Conservation (phyloP, 352 stramenopile genomes). For the Globisporangium parvum region DNA sequence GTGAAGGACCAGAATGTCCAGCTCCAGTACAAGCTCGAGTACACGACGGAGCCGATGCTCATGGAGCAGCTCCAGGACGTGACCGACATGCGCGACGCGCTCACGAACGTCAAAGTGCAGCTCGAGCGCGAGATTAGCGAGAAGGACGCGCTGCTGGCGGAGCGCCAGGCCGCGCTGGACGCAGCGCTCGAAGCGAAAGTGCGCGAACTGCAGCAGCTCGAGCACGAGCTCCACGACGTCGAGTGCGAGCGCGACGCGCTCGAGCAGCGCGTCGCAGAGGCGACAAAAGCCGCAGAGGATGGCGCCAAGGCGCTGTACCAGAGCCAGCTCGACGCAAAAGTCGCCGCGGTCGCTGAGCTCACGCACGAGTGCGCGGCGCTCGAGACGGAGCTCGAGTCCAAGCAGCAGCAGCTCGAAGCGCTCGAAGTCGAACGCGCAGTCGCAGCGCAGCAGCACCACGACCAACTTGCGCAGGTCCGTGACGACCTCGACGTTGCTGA, state of each 20-base stretch:
- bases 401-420: conserved; percentile 25
- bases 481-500: conserved; percentile 4
- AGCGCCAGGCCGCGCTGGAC: conserved; percentile 27
- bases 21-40: conserved; percentile 82
- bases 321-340: conserved; percentile 32
- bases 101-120: conserved; percentile 64
- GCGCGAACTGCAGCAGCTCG: conserved; percentile 29
- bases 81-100: conserved; percentile 74
- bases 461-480: conserved; percentile 20
- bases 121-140: conserved; percentile 59
- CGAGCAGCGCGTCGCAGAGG: conserved; percentile 28
- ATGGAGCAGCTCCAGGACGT: conserved; percentile 73
- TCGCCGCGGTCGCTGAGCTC: conserved; percentile 13
- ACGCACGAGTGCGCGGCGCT: conserved; percentile 17
- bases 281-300: conserved; percentile 21
- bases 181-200: conserved; percentile 30
- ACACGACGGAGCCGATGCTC: conserved; percentile 76
- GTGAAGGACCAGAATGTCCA: conserved; percentile 78
- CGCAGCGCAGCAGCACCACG: conserved; percentile 24
- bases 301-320: conserved; percentile 23
- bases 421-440: conserved; percentile 21
- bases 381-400: conserved; percentile 27
- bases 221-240: conserved; percentile 32
- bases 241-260: conserved; percentile 26
- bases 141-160: conserved; percentile 48